These are phyloP conservation scores for Zasmidium citrigriseum DNA, from an alignment of 2,329 filamentous ascomycete species.

Conservation along the genomic window DNA sequence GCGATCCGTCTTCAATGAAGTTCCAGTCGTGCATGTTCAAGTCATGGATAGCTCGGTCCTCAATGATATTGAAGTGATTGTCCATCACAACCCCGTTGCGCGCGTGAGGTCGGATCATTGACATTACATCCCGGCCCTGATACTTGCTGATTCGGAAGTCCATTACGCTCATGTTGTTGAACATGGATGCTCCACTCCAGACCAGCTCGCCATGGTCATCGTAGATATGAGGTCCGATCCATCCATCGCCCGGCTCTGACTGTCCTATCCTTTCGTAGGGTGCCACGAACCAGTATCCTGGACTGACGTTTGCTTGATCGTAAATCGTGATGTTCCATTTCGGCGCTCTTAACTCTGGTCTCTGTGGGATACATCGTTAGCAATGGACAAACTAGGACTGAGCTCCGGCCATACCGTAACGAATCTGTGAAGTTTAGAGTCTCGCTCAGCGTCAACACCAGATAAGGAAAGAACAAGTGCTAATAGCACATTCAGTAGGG, in stretches of 20 bases:
- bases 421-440: not conserved
- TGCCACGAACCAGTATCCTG: conserved; percentile 14
- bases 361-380: not conserved
- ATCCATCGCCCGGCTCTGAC: conserved; percentile 3
- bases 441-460: not conserved
- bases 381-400: not conserved
- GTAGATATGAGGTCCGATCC: conserved; percentile 18
- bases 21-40: conserved; percentile 12
- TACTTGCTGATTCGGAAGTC: conserved; percentile 13
- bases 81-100: conserved; percentile 3
- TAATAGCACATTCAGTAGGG: not conserved
- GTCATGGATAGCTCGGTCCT: conserved; percentile 1
- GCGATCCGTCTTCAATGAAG: conserved; percentile 9
- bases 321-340: conserved; percentile 14
- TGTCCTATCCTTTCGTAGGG: conserved; percentile 11
- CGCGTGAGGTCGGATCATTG: conserved; percentile 3
- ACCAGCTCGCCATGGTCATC: conserved; percentile 13
- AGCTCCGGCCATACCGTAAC: not conserved
- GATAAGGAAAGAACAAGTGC: not conserved
- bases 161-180: conserved; percentile 8
- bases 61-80: conserved; percentile 1
- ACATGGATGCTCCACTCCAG: conserved; percentile 11
- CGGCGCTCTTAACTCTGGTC: conserved; percentile 14
- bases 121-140: conserved; percentile 1
- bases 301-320: conserved; percentile 6